Evolutionary conservation across 2,329 filamentous ascomycete genomes (phyloP).

Genomic region (Colletotrichum higginsianum): DNA sequence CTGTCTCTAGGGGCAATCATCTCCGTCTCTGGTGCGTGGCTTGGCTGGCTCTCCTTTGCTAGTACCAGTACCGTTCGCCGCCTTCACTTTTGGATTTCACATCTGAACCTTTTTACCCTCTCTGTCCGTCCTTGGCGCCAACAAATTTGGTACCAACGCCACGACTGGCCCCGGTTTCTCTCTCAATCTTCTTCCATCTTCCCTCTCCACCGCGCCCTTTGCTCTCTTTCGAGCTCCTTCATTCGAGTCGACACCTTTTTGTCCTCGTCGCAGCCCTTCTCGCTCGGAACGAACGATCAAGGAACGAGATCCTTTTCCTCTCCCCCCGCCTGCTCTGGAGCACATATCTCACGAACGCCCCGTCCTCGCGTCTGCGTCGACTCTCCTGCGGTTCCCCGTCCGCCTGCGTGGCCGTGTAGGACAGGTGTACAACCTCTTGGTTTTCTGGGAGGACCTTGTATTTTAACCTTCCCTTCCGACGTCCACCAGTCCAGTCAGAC

Average conservation of each 20-base stretch:
- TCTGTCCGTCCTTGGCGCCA: conserved; percentile 31
- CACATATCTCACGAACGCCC: conserved; percentile 7
- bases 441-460: conserved; percentile 16
- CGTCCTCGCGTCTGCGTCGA: conserved; percentile 31
- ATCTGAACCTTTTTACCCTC: conserved; percentile 24
- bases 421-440: conserved; percentile 23
- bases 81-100: conserved; percentile 32
- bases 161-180: conserved; percentile 12
- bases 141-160: conserved; percentile 36
- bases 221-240: background rate
- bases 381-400: conserved; percentile 23
- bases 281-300: conserved; percentile 3
- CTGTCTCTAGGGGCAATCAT: conserved; percentile 37
- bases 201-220: conserved; percentile 9
- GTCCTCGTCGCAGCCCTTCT: background rate
- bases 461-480: conserved; percentile 28
- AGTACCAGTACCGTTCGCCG: conserved; percentile 16
- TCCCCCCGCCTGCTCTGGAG: background rate
- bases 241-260: conserved; percentile 7
- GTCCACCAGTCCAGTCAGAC: conserved; percentile 30
- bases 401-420: conserved; percentile 26
- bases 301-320: background rate
- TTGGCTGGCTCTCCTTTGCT: conserved; percentile 29
- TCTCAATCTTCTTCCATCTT: conserved; percentile 6
- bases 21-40: conserved; percentile 21